Percentiles rank a stretch among this genome's conserved stretches.
phyloP scores from a whole-genome alignment of 169 alveolate genomes.

The Cryptosporidium viatorum region DNA sequence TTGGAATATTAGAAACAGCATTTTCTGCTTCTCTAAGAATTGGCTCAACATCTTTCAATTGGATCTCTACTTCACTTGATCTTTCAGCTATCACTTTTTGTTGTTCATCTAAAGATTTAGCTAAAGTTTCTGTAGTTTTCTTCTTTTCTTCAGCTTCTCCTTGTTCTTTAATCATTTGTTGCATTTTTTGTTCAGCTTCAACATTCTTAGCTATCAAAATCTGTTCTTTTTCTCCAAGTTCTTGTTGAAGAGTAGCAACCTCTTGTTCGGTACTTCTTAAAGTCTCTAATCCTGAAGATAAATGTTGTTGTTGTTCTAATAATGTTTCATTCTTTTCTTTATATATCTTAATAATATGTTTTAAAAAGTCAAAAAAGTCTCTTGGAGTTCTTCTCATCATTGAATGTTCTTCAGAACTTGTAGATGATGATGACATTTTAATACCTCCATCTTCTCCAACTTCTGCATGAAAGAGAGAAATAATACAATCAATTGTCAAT shows the following conservation, averaged over 20 bases:
- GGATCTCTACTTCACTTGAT: slow-evolving; percentile 86
- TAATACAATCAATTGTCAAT: slow-evolving; percentile 7
- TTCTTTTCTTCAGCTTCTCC: slow-evolving; percentile 94
- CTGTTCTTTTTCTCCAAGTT: slow-evolving; percentile 89
- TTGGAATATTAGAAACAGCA: slow-evolving; percentile 92
- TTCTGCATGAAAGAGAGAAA: slow-evolving; percentile 22
- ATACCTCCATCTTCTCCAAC: not conserved
- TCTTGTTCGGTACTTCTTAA: slow-evolving; percentile 92
- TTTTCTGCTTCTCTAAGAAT: slow-evolving; percentile 93
- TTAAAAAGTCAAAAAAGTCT: slow-evolving; percentile 96
- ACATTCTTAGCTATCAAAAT: slow-evolving; percentile 92
- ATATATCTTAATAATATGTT: slow-evolving; percentile 91
- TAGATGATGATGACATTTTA: not conserved
- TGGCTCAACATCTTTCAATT: slow-evolving; percentile 95
- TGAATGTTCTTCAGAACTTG: not conserved
- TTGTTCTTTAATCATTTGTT: slow-evolving; percentile 93
- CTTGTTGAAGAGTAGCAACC: slow-evolving; percentile 91
- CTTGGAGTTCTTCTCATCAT: slow-evolving; percentile 92
- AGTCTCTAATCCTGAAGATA: slow-evolving; percentile 95
- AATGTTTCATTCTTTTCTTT: slow-evolving; percentile 92
- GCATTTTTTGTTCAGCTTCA: slow-evolving; percentile 94
- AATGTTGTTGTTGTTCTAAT: slow-evolving; percentile 92
- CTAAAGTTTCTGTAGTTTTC: slow-evolving; percentile 89
- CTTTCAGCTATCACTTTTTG: slow-evolving; percentile 88
- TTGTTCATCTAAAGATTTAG: slow-evolving; percentile 91